Conservation (phyloP, 2,329 filamentous ascomycete species). For the Xylariomycetidae sp. region DNA sequence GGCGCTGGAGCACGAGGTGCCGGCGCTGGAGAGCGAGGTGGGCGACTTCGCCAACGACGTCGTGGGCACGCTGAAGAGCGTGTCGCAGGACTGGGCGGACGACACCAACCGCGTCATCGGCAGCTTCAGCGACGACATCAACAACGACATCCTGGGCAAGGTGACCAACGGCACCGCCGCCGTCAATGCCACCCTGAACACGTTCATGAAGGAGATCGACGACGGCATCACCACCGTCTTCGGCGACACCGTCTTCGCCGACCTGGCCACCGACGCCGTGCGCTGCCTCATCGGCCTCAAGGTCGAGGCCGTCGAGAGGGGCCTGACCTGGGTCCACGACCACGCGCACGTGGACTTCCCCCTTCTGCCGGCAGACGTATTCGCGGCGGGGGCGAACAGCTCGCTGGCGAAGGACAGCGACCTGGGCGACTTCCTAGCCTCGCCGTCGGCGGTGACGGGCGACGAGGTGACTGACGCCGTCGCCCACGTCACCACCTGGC, state of each 20-base stretch:
- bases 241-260: slow-evolving; percentile 72
- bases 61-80: slow-evolving; percentile 62
- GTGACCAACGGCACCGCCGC: slow-evolving; percentile 77
- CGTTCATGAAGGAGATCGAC: slow-evolving; percentile 72
- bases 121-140: slow-evolving; percentile 70
- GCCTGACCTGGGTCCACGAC: slow-evolving; percentile 88
- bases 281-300: slow-evolving; percentile 87
- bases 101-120: slow-evolving; percentile 69
- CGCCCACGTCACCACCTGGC: slow-evolving; percentile 57
- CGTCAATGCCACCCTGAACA: slow-evolving; percentile 79
- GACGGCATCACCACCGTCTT: slow-evolving; percentile 71
- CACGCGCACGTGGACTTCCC: slow-evolving; percentile 81
- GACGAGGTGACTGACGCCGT: slow-evolving; percentile 80
- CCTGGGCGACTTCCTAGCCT: slow-evolving; percentile 68
- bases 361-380: slow-evolving; percentile 69
- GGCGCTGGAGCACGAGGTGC: slow-evolving; percentile 67
- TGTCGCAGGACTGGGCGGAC: slow-evolving; percentile 69
- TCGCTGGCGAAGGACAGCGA: slow-evolving; percentile 52
- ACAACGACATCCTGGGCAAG: slow-evolving; percentile 78
- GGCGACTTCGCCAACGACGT: slow-evolving; percentile 75
- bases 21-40: slow-evolving; percentile 67
- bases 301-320: slow-evolving; percentile 75
- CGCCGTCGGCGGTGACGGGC: slow-evolving; percentile 63
- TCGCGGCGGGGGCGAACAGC: slow-evolving; percentile 69
- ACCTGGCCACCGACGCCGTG: slow-evolving; percentile 72